phyloP scores from a whole-genome alignment of 1,284 basidiomycete genomes.

The Sporisorium iseilematis-ciliati region DNA sequence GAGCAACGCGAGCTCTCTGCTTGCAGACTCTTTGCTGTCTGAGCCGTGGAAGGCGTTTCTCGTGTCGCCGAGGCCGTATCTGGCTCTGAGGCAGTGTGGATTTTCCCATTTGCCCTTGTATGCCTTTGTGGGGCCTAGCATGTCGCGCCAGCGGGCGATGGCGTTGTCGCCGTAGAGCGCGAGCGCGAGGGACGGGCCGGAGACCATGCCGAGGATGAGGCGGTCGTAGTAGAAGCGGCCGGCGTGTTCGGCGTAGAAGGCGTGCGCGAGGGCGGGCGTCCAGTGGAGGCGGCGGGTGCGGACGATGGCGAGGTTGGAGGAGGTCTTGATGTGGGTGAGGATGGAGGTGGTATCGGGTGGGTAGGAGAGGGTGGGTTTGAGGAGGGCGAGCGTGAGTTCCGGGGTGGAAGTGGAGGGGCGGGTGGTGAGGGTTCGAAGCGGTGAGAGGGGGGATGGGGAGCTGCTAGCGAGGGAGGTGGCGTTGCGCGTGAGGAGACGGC shows the following conservation, averaged over 20 bases:
- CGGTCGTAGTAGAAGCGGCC: conserved; percentile 68
- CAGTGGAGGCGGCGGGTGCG: conserved; percentile 57
- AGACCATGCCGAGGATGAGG: conserved; percentile 63
- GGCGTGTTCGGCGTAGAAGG: conserved; percentile 65
- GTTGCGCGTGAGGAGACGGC: background rate
- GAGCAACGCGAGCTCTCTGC: conserved; percentile 48
- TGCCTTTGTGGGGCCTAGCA: conserved; percentile 67
- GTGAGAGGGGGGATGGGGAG: no score
- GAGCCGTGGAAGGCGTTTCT: conserved; percentile 67
- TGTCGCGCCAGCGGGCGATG: conserved; percentile 56
- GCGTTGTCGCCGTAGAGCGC: conserved; percentile 61
- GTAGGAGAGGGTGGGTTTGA: conserved; percentile 66
- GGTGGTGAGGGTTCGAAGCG: background rate
- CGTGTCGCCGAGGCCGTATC: conserved; percentile 65
- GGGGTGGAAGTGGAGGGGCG: background rate
- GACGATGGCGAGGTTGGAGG: conserved; percentile 39
- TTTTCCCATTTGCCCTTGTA: conserved; percentile 61
- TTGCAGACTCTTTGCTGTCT: conserved; percentile 39
- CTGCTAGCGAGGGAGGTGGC: background rate
- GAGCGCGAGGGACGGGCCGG: conserved; percentile 61
- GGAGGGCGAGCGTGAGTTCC: conserved; percentile 62
- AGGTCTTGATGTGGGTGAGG: conserved; percentile 57
- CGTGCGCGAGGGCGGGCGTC: conserved; percentile 59
- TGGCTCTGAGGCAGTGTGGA: conserved; percentile 47
- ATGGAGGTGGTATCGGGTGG: conserved; percentile 59